These are phyloP conservation scores for Pseudogymnoascus sp. DNA, from an alignment of 2,329 filamentous ascomycete species.

Conservation along the genomic window DNA sequence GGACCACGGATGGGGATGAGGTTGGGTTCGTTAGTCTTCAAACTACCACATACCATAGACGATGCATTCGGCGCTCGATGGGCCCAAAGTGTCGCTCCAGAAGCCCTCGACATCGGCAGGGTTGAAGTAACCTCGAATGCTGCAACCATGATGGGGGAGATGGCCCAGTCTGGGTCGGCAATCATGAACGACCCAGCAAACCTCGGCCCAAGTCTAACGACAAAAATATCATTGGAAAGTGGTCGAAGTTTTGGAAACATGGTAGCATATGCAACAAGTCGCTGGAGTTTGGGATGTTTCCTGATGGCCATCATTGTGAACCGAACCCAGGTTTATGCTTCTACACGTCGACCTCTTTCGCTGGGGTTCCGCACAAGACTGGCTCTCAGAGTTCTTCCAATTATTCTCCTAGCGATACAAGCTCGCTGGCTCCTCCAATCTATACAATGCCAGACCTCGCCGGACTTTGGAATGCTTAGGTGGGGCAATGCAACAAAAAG, in stretches of 20 bases:
- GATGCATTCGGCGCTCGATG: slow-evolving; percentile 40
- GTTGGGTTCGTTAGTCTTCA: slow-evolving; percentile 56
- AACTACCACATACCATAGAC: slow-evolving; percentile 52
- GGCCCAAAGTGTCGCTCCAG: slow-evolving; percentile 51
- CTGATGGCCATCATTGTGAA: slow-evolving; percentile 82
- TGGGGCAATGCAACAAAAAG: slow-evolving; percentile 60
- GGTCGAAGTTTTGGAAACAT: slow-evolving; percentile 71
- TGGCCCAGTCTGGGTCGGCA: slow-evolving; percentile 19
- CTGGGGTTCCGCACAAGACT: slow-evolving; percentile 67
- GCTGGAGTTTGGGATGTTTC: slow-evolving; percentile 85
- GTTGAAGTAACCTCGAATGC: slow-evolving; percentile 17
- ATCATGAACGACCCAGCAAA: slow-evolving; percentile 32
- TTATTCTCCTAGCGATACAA: slow-evolving; percentile 61
- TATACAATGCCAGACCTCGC: slow-evolving; percentile 84
- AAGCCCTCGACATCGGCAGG: slow-evolving; percentile 35
- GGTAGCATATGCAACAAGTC: slow-evolving; percentile 82
- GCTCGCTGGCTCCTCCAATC: slow-evolving; percentile 66
- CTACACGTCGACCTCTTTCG: slow-evolving; percentile 70
- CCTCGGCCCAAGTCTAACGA: slow-evolving; percentile 34
- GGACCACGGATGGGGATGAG: slow-evolving; percentile 63
- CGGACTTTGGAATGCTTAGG: slow-evolving; percentile 59
- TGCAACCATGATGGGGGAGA: slow-evolving; percentile 31
- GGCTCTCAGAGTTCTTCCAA: slow-evolving; percentile 60
- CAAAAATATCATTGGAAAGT: slow-evolving; percentile 48
- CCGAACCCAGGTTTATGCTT: slow-evolving; percentile 87